phyloP scores from a whole-genome alignment of 495 filamentous ascomycete species.

The Tetracladium marchalianum region DNA sequence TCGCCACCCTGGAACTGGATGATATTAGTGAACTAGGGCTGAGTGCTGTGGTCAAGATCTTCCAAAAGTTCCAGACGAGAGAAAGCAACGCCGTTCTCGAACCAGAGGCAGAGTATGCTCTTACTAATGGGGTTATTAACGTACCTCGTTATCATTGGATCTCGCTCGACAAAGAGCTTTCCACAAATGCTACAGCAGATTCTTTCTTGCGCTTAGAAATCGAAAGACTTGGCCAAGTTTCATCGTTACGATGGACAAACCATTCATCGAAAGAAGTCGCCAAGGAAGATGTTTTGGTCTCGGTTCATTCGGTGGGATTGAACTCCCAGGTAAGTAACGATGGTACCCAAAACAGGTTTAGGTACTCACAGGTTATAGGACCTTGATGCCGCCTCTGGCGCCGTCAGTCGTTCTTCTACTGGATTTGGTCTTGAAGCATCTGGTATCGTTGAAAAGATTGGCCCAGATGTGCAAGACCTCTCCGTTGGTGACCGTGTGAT shows the following conservation, averaged over 20 bases:
- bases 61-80: not conserved
- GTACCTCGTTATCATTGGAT: constrained; percentile 2
- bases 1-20: constrained; percentile 11
- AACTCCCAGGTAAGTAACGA: not conserved
- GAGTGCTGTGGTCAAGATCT: constrained; percentile 9
- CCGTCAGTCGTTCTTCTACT: not conserved
- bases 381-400: not conserved
- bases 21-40: not conserved
- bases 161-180: not conserved
- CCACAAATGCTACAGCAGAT: not conserved
- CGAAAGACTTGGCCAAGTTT: not conserved
- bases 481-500: not conserved
- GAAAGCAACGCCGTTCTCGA: not conserved
- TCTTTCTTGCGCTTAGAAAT: not conserved
- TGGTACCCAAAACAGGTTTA: not conserved
- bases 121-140: not conserved
- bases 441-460: not conserved
- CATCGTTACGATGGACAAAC: not conserved
- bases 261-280: too few species aligned
- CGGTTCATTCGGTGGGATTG: not conserved
- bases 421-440: too few species aligned
- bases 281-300: not conserved
- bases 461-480: not conserved
- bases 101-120: constrained; percentile 6
- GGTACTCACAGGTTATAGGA: not conserved